A percentile compares a stretch with the other conserved stretches of the same genome.
Conservation (phyloP, 345 rosid species). For the Dimocarpus longan region DNA sequence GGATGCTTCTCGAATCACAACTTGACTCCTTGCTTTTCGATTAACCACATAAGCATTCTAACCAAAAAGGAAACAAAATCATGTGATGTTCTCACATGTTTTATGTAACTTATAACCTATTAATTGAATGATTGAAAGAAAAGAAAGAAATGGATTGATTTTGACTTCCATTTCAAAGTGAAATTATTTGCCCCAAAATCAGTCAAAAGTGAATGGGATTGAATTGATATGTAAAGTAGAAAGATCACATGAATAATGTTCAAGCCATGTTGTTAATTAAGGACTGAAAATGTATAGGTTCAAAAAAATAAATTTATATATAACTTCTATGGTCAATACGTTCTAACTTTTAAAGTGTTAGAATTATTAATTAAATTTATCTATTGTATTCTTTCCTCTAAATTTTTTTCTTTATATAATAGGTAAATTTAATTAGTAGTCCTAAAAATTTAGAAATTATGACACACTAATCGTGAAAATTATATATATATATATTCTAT, state of each 20-base stretch:
- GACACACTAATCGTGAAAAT: too few species aligned
- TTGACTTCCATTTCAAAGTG: background rate
- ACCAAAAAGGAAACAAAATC: background rate
- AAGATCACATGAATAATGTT: background rate
- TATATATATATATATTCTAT: too few species aligned
- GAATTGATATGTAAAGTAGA: background rate
- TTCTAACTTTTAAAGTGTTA: too few species aligned
- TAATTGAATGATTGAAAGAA: background rate
- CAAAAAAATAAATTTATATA: too few species aligned
- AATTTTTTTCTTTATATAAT: too few species aligned
- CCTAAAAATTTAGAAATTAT: too few species aligned
- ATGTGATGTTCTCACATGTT: constrained; percentile 19
- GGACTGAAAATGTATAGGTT: too few species aligned
- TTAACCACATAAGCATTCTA: background rate
- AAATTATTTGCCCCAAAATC: background rate
- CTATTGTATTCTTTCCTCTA: too few species aligned
- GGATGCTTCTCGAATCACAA: constrained; percentile 8
- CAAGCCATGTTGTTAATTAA: too few species aligned
- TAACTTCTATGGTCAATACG: too few species aligned
- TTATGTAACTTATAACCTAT: background rate
- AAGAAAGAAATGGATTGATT: background rate
- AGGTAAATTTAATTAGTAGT: too few species aligned
- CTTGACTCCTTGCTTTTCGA: background rate
- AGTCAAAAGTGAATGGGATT: background rate
- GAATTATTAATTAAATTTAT: too few species aligned